Conservation (phyloP, 177 flowering plant species). For the Tripterygium wilfordii region DNA sequence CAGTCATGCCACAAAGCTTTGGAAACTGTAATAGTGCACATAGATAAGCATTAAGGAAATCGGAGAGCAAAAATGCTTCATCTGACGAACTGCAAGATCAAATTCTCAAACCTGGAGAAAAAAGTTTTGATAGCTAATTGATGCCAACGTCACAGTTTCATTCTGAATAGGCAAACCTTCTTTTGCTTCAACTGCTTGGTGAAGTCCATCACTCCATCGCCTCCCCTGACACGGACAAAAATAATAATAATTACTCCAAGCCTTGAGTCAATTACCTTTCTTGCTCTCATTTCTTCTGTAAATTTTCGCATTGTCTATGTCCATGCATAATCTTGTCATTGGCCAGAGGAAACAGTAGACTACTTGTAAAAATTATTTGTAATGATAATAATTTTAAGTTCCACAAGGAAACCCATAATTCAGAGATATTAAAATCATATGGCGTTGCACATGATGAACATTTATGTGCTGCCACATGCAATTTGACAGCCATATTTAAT, state of each 20-base stretch:
- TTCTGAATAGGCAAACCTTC: slow-evolving; percentile 96
- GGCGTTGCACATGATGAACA: too few relatives aligned
- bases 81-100: neutral
- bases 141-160: slow-evolving; percentile 92
- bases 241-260: neutral
- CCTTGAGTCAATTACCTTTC: neutral
- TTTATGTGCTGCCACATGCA: too few relatives aligned
- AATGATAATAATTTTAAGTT: too few relatives aligned
- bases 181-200: slow-evolving; percentile 99
- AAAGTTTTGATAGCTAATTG: slow-evolving; percentile 97
- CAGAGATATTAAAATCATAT: too few relatives aligned
- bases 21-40: slow-evolving; percentile 60
- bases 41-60: slow-evolving; percentile 9
- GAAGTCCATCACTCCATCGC: slow-evolving; percentile 99
- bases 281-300: neutral
- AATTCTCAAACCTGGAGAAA: slow-evolving; percentile 74
- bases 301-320: too few relatives aligned
- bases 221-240: slow-evolving; percentile 63
- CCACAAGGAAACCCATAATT: too few relatives aligned
- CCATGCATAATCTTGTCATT: too few relatives aligned
- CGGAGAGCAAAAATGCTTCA: neutral
- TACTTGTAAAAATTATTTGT: too few relatives aligned
- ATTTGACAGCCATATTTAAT: too few relatives aligned
- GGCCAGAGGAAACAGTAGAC: too few relatives aligned
- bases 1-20: slow-evolving; percentile 99